Evolutionary conservation across 352 stramenopile genomes (phyloP), one percentile per base, ranked within the genome.

Genomic region (Phytopythium helicoides): DNA sequence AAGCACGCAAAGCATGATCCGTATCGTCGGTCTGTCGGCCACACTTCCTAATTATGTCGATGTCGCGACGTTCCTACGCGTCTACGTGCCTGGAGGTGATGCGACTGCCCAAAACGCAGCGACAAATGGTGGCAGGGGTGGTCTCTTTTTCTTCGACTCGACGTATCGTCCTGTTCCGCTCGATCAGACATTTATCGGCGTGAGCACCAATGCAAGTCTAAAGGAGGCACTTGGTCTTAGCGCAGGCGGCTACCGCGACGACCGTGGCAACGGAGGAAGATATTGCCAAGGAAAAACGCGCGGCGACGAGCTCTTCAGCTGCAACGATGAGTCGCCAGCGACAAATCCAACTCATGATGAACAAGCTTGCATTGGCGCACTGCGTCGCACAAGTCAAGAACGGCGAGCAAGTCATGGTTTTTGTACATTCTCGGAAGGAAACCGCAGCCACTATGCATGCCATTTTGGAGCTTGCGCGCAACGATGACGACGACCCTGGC

Each of bases 11-110:
- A 93, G 75, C 16, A 94, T 98, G 80, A 96, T 99, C 38, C 92
- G 98, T 21, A 96, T 99, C 54, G 96, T 99, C 2, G 98, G 97
- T 11, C 66, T 99, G 3, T 99, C 93, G 6, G 98, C 97, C 3
- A 99, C 98, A 7, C 78, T 99, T 18, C 98, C 98, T 0, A 99
- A 99, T 64, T 99, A 99, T 77, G 77, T 95, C 47, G 97, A 99
- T 60, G 97, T 99, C 1, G 97, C 95, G 25, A 82, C 88, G 2
- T 99, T 99, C 62, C 59, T 99, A 26, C 82, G 95, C 31, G 97
- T 99, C n/a, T 87, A 86, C 42, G 75, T 92, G 28, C 83, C 83
- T 3, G 56, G 47, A 33, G 77, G 73, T 10, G 73, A 82, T 26
- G 61, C 66, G 0, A 58, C 63, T 0, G 63, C 61, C 35, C 79